Base-by-base conservation (phyloP, 2,329 filamentous ascomycete species). In the Hirsutella minnesotensis region DNA sequence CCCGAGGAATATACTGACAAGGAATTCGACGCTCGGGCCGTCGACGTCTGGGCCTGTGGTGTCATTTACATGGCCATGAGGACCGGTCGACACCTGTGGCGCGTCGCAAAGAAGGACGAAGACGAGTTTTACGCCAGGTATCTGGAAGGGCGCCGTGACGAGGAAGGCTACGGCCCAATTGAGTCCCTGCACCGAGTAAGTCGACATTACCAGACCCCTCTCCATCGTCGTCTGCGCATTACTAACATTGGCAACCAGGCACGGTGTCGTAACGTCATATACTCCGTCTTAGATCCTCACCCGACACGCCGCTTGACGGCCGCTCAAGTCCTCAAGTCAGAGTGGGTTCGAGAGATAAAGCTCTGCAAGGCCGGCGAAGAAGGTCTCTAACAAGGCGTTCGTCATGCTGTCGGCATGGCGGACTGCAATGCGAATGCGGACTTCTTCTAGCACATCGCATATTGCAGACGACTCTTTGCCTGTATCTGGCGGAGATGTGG, bases 61-160 rank as follows among this genome's bases (percentile, higher is more conserved):
- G 92, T 98, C 41, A 98, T 98, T 46, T 98, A 98, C 68, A 98
- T 98, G 92, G 92, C 92, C 13, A 98, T 98, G 92, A 77, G 92
- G 45, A 96, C 90, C 2, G 92, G 92, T 5, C 77, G 92, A 42
- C 92, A 98, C 63, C 72, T 98, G 9, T 98, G 92, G 92, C 83
- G 89, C 43, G 79, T 95, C n/a, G 92, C 92, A 7, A 90, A 90
- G 64, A 94, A 88, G 64, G 89, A 94, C 43, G 90, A 96, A 51
- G 92, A 98, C 56, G 92, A 96, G 57, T 98, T 96, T 55, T 98
- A 95, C 59, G 85, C 86, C 49, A 83, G 88, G 35, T 98, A 98
- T 58, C 75, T 98, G 5, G 85, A 94, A 58, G 92, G 92, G 24
- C 80, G 92, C 42, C 83, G 87, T 58, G 88, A 95, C 53, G 92